Percentiles rank a stretch among this genome's conserved stretches.
Evolutionary conservation across 2,329 filamentous ascomycete genomes (phyloP).

Genomic region (Acrocalymma vagum): DNA sequence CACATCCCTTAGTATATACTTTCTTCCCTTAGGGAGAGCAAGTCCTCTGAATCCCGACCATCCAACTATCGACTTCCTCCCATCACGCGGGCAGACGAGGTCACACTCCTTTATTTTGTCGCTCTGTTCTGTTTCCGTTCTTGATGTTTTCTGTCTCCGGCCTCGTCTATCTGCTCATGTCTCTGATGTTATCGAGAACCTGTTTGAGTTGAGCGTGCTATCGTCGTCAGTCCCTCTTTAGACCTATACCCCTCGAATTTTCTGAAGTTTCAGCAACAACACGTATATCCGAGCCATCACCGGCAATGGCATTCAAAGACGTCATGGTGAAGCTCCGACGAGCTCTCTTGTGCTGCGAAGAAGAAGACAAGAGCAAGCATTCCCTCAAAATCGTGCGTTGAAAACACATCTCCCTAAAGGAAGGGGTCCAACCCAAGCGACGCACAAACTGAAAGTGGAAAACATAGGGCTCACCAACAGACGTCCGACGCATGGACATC

Average conservation of each 20-base stretch:
- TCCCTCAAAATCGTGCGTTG: slow-evolving; percentile 32
- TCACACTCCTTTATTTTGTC: neutral
- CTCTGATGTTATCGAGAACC: slow-evolving; percentile 1
- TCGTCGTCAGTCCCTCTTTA: slow-evolving; percentile 17
- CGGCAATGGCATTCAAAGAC: slow-evolving; percentile 32
- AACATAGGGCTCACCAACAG: slow-evolving; percentile 38
- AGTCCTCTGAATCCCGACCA: slow-evolving; percentile 2
- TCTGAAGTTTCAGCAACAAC: slow-evolving; percentile 11
- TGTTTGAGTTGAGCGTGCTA: too few species aligned
- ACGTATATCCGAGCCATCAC: slow-evolving; percentile 4
- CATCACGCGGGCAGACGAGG: slow-evolving; percentile 4
- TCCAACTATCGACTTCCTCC: slow-evolving; percentile 5
- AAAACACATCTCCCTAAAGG: neutral
- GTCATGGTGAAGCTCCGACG: slow-evolving; percentile 27
- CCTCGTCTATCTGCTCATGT: slow-evolving; percentile 2
- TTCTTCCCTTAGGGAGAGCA: slow-evolving; percentile 9
- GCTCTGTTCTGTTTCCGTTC: slow-evolving; percentile 1
- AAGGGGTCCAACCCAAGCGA: neutral
- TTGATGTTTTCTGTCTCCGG: slow-evolving; percentile 1
- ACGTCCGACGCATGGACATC: slow-evolving; percentile 39
- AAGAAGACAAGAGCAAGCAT: slow-evolving; percentile 24
- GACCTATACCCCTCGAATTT: slow-evolving; percentile 16
- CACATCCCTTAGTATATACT: slow-evolving; percentile 24
- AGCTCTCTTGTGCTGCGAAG: slow-evolving; percentile 36
- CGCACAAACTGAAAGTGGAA: slow-evolving; percentile 1